These are phyloP conservation scores for Syzygium grande DNA, from an alignment of 345 rosid genomes.

Conservation along the genomic window DNA sequence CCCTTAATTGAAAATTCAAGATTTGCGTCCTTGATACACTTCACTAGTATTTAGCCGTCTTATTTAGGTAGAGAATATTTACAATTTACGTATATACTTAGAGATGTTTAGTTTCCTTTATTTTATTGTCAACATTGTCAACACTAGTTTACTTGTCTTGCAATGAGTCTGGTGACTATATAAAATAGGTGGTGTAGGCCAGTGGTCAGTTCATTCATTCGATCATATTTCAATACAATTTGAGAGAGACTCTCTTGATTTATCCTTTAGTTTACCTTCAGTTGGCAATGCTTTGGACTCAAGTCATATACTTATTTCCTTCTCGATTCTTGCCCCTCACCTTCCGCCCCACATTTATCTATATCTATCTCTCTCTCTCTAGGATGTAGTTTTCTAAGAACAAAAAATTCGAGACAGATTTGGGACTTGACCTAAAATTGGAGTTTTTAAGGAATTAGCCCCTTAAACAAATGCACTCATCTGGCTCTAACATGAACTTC, in stretches of 20 bases:
- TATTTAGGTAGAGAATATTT: too few species aligned
- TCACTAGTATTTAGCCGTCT: background rate
- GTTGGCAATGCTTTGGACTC: background rate
- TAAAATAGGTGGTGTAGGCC: background rate
- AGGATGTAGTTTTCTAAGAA: too few species aligned
- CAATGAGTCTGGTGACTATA: background rate
- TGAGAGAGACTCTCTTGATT: background rate
- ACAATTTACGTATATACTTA: too few species aligned
- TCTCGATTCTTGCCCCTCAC: background rate
- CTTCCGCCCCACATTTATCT: too few species aligned
- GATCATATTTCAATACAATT: background rate
- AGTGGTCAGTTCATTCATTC: background rate
- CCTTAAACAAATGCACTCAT: background rate
- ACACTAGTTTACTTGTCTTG: background rate
- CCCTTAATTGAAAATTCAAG: background rate
- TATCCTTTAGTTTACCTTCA: background rate
- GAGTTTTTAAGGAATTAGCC: too few species aligned
- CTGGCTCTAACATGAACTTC: background rate
- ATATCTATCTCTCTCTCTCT: too few species aligned
- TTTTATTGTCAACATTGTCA: background rate
- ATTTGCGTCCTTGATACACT: background rate
- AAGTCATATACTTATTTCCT: background rate
- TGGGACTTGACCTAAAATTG: too few species aligned
- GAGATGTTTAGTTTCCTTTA: background rate
- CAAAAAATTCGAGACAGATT: too few species aligned